Conservation (phyloP, 345 rosid species). For the Citrus unshiu region DNA sequence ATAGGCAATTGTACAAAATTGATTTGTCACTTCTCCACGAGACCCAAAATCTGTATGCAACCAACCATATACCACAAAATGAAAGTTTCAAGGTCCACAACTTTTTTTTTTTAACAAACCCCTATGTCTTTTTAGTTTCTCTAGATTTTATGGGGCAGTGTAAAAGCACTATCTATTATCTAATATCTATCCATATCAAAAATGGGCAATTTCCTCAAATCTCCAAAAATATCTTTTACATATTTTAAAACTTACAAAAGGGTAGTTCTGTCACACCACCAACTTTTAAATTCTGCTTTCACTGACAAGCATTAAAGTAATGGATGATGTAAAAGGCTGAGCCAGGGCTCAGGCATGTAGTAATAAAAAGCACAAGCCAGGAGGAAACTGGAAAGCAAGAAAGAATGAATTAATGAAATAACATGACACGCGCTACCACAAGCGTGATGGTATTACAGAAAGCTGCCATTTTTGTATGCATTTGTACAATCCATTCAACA, state of each 20-base stretch:
- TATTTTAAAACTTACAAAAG: not conserved
- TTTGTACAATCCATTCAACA: not conserved
- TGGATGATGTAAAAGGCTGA: not conserved
- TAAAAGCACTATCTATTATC: constrained; percentile 10
- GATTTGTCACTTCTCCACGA: too few relatives aligned
- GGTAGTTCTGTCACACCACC: not conserved
- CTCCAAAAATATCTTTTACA: not conserved
- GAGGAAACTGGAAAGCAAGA: not conserved
- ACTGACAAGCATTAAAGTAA: not conserved
- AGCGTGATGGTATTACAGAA: not conserved
- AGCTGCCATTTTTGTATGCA: not conserved
- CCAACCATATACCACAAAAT: not conserved
- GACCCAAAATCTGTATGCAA: too few relatives aligned
- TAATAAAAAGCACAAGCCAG: not conserved
- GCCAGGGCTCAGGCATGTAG: not conserved
- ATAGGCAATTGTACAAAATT: too few relatives aligned
- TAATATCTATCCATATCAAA: not conserved
- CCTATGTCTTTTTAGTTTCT: not conserved
- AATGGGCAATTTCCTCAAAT: not conserved
- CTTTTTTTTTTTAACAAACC: constrained; percentile 13
- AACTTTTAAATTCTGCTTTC: not conserved
- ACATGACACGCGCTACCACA: not conserved
- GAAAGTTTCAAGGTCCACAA: not conserved
- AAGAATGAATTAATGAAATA: too few relatives aligned
- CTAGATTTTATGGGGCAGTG: constrained; percentile 22